These are phyloP conservation scores for Cladophialophora psammophila DNA, from an alignment of 2,329 filamentous ascomycete species.

Conservation along the genomic window DNA sequence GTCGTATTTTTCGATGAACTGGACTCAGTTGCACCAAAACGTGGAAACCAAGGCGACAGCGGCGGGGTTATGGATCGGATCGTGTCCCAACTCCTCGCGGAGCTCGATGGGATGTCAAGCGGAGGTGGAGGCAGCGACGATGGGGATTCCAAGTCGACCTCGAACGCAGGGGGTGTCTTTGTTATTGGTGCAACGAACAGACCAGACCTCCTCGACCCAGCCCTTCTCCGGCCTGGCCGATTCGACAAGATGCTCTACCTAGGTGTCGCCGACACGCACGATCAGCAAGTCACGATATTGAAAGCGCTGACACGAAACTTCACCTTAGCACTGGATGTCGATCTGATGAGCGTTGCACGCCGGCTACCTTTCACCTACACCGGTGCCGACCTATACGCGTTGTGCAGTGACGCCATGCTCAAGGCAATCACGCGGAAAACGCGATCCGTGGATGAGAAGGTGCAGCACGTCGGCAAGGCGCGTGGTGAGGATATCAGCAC, in stretches of 20 bases:
- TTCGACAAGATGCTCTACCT: constrained; percentile 99
- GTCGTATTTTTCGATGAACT: constrained; percentile 94
- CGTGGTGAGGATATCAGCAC: constrained; percentile 70
- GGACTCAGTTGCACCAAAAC: constrained; percentile 92
- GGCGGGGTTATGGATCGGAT: constrained; percentile 99
- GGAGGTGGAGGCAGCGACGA: constrained; percentile 62
- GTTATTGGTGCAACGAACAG: constrained; percentile 96
- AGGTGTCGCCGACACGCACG: constrained; percentile 93
- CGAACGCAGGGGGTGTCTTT: constrained; percentile 78
- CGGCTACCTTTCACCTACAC: constrained; percentile 94
- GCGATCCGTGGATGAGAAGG: constrained; percentile 80
- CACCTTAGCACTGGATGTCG: constrained; percentile 79
- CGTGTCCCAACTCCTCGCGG: constrained; percentile 90
- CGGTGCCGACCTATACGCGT: constrained; percentile 93
- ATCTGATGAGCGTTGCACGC: constrained; percentile 75
- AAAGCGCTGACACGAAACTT: constrained; percentile 96
- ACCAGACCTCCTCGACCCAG: constrained; percentile 90
- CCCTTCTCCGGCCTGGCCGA: constrained; percentile 83
- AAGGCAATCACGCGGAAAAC: constrained; percentile 96
- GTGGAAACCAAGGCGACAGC: constrained; percentile 95
- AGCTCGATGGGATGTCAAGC: constrained; percentile 97
- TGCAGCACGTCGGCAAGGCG: constrained; percentile 64
- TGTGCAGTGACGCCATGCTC: constrained; percentile 98
- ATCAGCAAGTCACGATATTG: constrained; percentile 93
- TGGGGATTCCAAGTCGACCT: constrained; percentile 59